Evolutionary conservation across 2,329 filamentous ascomycete genomes (phyloP), one percentile per base, ranked within the genome.

Genomic region (Cryphonectria japonica): DNA sequence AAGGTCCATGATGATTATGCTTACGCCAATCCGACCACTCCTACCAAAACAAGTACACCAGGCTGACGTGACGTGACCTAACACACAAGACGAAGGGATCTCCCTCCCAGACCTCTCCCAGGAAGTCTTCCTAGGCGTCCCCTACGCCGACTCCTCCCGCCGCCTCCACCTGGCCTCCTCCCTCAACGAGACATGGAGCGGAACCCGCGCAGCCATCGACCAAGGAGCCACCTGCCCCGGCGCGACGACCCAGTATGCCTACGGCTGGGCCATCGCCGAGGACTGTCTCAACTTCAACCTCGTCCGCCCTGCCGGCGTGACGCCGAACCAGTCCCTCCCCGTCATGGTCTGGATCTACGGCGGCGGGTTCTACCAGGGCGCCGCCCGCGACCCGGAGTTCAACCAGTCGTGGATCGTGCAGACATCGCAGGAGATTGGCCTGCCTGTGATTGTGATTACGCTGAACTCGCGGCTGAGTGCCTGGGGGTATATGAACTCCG

Each of bases 251-350:
- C 63, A 65, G 41, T 50, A 65, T 16, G 41, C n/a, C 41, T 65
- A 65, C 13, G 63, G 63, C 41, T 65, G 63, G 63, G 72, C 79
- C 3, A 75, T 82, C 43, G 83, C 80, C 0, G 80, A 82, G 70
- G 77, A 81, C 62, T 81, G 80, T 61, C 67, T 82, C 22, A 80
- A 79, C 63, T 73, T 82, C 9, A 79, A 81, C 52, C 75, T 82
- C 14, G 79, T 75, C 9, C 75, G 80, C 7, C 80, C 80, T 0
- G 74, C 69, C 19, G 75, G 75, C 29, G 26, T 22, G 32, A 39
- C 32, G 19, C n/a, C 60, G 3, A 46, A 39, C n/a, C 41, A 46
- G 9, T 34, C 14, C 29, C 39, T 71, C 14, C 69, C 69, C 37
- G 69, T 71, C 32, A 68, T 71, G 67, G 63, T 65, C 39, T 65